A percentile compares a stretch with the other conserved stretches of the same genome.
These are phyloP conservation scores for Tuber microsphaerosporum DNA, from an alignment of 495 filamentous ascomycete species.

Conservation along the genomic window DNA sequence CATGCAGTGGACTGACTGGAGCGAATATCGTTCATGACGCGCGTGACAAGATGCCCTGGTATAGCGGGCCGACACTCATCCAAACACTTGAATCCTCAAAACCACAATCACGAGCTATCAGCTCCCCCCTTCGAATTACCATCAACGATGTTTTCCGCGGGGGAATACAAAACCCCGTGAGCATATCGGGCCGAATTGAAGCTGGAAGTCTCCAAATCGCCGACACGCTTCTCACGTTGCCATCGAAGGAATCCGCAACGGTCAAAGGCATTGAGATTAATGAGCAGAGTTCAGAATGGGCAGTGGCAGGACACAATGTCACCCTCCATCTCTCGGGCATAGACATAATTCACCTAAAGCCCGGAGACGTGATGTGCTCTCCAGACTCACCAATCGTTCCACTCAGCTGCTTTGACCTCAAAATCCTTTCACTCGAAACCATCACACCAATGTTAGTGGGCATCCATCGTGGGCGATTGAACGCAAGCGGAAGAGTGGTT, in stretches of 20 bases:
- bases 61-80: constrained; percentile 68
- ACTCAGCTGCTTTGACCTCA: constrained; percentile 63
- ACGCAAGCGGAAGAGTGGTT: constrained; percentile 66
- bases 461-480: constrained; percentile 74
- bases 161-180: constrained; percentile 62
- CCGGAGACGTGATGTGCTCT: constrained; percentile 76
- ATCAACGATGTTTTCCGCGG: constrained; percentile 65
- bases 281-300: constrained; percentile 69
- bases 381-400: constrained; percentile 59
- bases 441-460: constrained; percentile 82
- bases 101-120: constrained; percentile 60
- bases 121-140: constrained; percentile 76
- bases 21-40: constrained; percentile 61
- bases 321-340: constrained; percentile 78
- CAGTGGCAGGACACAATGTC: constrained; percentile 88
- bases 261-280: constrained; percentile 74
- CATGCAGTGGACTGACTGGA: constrained; percentile 79
- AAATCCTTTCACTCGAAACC: constrained; percentile 82
- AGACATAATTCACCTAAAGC: constrained; percentile 69
- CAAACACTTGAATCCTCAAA: constrained; percentile 71
- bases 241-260: constrained; percentile 66
- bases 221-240: constrained; percentile 70
- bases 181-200: constrained; percentile 79
- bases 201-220: constrained; percentile 75
- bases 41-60: constrained; percentile 55